Conservation (phyloP, 2,329 filamentous ascomycete species). For the Dactylella cylindrospora region DNA sequence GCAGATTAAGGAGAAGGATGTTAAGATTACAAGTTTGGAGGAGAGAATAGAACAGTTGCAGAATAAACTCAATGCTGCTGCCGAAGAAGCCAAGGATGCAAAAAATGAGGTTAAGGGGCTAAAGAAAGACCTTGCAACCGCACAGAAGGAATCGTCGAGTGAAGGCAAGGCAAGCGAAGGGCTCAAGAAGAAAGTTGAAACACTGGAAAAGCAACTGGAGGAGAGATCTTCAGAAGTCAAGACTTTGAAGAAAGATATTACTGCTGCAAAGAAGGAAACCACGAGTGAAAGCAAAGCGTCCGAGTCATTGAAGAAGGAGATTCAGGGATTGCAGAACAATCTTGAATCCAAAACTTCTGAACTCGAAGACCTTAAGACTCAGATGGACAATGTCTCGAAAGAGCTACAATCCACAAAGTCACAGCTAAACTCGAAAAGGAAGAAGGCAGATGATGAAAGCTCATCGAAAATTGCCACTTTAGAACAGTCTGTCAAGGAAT, state of each 20-base stretch:
- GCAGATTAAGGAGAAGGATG: conserved; percentile 55
- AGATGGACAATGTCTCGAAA: conserved; percentile 32
- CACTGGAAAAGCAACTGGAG: conserved; percentile 31
- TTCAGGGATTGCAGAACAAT: conserved; percentile 16
- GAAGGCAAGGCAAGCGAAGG: conserved; percentile 34
- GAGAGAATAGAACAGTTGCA: conserved; percentile 53
- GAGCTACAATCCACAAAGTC: conserved; percentile 33
- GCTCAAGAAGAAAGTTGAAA: conserved; percentile 22
- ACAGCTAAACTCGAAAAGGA: conserved; percentile 32
- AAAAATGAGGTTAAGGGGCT: conserved; percentile 39
- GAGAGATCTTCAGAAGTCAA: conserved; percentile 29
- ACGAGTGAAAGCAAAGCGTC: conserved; percentile 25
- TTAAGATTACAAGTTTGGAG: conserved; percentile 56
- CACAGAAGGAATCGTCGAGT: conserved; percentile 26
- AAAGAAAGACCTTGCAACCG: conserved; percentile 37
- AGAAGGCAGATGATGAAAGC: conserved; percentile 51
- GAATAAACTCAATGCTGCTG: conserved; percentile 14
- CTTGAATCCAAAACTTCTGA: conserved; percentile 25
- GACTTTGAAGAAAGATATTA: conserved; percentile 34
- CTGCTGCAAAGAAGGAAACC: conserved; percentile 33
- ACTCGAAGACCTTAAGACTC: conserved; percentile 21
- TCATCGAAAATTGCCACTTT: conserved; percentile 34
- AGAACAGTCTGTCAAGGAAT: conserved; percentile 49
- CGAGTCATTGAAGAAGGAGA: conserved; percentile 31
- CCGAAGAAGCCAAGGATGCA: conserved; percentile 51